phyloP scores from a whole-genome alignment of 2,329 filamentous ascomycete species.

The Colletotrichum sp. region DNA sequence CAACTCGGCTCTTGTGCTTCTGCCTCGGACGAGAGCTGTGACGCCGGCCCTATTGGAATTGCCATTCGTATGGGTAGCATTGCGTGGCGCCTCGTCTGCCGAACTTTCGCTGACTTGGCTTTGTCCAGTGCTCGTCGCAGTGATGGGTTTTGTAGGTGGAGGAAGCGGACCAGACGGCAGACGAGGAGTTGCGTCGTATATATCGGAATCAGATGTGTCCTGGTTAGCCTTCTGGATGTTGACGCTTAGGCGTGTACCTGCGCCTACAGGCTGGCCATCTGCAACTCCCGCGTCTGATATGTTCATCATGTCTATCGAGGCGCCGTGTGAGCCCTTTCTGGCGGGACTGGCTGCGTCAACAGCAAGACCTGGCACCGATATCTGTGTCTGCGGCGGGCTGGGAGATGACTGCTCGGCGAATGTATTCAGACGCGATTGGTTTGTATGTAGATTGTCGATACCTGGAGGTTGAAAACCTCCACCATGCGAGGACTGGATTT shows the following conservation, averaged over 20 bases:
- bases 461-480: background rate
- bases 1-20: slow-evolving; percentile 36
- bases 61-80: slow-evolving; percentile 21
- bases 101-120: slow-evolving; percentile 19
- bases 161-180: slow-evolving; percentile 3
- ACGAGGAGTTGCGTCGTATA: slow-evolving; percentile 38
- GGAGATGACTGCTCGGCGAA: background rate
- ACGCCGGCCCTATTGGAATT: background rate
- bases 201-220: slow-evolving; percentile 29
- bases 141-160: background rate
- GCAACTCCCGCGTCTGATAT: background rate
- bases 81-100: slow-evolving; percentile 16
- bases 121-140: slow-evolving; percentile 13
- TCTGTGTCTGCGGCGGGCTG: background rate
- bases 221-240: slow-evolving; percentile 25
- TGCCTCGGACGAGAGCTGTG: slow-evolving; percentile 16
- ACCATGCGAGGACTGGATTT: background rate
- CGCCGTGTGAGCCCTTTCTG: background rate
- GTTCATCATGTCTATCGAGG: background rate
- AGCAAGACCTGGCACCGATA: background rate
- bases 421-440: background rate
- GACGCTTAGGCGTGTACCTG: slow-evolving; percentile 3
- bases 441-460: too few species aligned
- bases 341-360: background rate
- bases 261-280: background rate